A percentile compares a stretch with the other conserved stretches of the same genome.
Conservation (phyloP, 805 yeast species). For the Saccharomycopsis fodiens region DNA sequence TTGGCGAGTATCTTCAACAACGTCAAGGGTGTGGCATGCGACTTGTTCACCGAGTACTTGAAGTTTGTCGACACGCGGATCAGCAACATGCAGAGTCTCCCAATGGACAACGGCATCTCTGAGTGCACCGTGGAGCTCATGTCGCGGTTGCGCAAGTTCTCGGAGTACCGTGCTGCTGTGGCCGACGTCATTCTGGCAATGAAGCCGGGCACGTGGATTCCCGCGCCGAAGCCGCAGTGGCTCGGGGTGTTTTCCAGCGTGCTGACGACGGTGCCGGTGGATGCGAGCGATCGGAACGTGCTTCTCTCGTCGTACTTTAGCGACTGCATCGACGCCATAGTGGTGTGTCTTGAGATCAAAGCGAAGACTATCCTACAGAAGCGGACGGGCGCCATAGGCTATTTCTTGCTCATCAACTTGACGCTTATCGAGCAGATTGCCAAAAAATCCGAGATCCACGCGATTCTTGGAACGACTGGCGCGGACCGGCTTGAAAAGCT, state of each 20-base stretch:
- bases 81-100: slow-evolving; percentile 37
- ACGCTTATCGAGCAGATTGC: slow-evolving; percentile 69
- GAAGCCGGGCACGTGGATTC: slow-evolving; percentile 63
- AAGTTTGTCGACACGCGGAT: slow-evolving; percentile 47
- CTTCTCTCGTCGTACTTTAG: slow-evolving; percentile 60
- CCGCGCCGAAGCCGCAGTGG: slow-evolving; percentile 50
- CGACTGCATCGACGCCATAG: slow-evolving; percentile 71
- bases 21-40: slow-evolving; percentile 25
- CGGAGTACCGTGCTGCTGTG: slow-evolving; percentile 51
- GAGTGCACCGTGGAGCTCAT: slow-evolving; percentile 68
- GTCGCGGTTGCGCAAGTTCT: slow-evolving; percentile 55
- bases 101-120: slow-evolving; percentile 63
- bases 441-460: slow-evolving; percentile 48
- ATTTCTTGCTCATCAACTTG: slow-evolving; percentile 61
- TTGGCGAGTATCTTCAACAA: slow-evolving; percentile 23
- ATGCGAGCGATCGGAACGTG: slow-evolving; percentile 37
- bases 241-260: slow-evolving; percentile 42
- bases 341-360: slow-evolving; percentile 55
- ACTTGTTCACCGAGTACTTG: slow-evolving; percentile 50
- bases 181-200: slow-evolving; percentile 40
- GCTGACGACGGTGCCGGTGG: slow-evolving; percentile 32
- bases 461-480: slow-evolving; percentile 52
- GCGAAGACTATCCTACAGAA: slow-evolving; percentile 33
- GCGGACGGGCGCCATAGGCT: slow-evolving; percentile 41
- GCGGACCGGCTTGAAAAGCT: slow-evolving; percentile 56